phyloP scores from a whole-genome alignment of 1,139 yeast species.

The Candida sojae region DNA sequence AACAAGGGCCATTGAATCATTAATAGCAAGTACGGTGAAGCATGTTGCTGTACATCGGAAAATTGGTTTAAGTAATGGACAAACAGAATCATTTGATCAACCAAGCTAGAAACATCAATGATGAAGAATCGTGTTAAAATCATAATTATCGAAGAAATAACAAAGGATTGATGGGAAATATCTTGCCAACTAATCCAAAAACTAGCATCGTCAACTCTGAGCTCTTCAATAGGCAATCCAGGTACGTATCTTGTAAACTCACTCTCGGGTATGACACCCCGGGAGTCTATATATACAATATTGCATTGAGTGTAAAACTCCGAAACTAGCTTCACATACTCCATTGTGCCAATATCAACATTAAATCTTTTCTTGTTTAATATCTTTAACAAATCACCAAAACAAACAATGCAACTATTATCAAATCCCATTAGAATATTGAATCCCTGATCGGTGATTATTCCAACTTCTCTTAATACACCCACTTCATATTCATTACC shows the following conservation, averaged over 20 bases:
- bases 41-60: slow-evolving; percentile 23
- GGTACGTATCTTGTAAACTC: slow-evolving; percentile 11
- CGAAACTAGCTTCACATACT: slow-evolving; percentile 24
- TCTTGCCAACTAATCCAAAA: slow-evolving; percentile 35
- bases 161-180: slow-evolving; percentile 30
- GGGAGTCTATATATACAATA: slow-evolving; percentile 10
- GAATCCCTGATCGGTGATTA: slow-evolving; percentile 46
- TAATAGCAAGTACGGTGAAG: slow-evolving; percentile 24
- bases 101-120: slow-evolving; percentile 28
- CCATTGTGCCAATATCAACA: slow-evolving; percentile 11
- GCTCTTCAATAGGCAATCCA: slow-evolving; percentile 16
- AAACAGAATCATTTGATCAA: slow-evolving; percentile 24
- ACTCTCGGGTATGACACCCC: slow-evolving; percentile 12
- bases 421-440: slow-evolving; percentile 58
- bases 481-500: slow-evolving; percentile 43
- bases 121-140: slow-evolving; percentile 27
- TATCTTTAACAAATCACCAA: slow-evolving; percentile 51
- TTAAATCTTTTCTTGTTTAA: slow-evolving; percentile 35
- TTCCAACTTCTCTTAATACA: slow-evolving; percentile 29
- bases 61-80: slow-evolving; percentile 19
- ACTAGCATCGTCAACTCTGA: slow-evolving; percentile 9
- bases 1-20: slow-evolving; percentile 59
- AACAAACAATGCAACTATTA: slow-evolving; percentile 44
- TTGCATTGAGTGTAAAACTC: slow-evolving; percentile 21
- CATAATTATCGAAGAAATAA: slow-evolving; percentile 25